phyloP scores from a whole-genome alignment of 805 yeast genomes.

The Wickerhamomyces chaumierensis region DNA sequence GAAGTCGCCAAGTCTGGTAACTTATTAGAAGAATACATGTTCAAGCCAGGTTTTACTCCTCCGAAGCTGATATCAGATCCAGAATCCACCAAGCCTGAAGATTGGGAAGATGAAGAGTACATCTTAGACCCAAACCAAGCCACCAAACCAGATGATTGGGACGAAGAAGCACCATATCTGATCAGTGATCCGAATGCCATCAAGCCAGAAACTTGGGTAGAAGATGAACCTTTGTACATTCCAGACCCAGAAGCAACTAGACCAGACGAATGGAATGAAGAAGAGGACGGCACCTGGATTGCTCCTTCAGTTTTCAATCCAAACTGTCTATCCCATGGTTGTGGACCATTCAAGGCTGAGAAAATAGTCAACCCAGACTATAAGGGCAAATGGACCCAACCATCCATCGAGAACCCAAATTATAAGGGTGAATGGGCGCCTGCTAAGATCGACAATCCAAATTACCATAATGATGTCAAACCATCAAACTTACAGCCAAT shows the following conservation, averaged over 20 bases:
- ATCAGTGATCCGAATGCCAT: constrained; percentile 57
- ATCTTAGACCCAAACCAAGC: constrained; percentile 61
- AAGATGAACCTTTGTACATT: constrained; percentile 42
- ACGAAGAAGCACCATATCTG: constrained; percentile 50
- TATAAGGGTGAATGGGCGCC: constrained; percentile 78
- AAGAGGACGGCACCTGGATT: constrained; percentile 79
- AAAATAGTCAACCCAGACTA: constrained; percentile 54
- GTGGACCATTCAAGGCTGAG: constrained; percentile 77
- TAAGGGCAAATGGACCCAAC: constrained; percentile 72
- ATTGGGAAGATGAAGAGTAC: constrained; percentile 65
- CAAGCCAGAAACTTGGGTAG: constrained; percentile 79
- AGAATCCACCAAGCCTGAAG: constrained; percentile 54
- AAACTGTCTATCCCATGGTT: constrained; percentile 55
- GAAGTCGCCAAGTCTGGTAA: constrained; percentile 61
- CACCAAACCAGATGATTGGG: constrained; percentile 77
- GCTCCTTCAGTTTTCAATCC: constrained; percentile 70
- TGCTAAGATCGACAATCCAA: constrained; percentile 54
- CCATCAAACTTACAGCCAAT: constrained; percentile 58
- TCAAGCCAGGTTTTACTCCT: constrained; percentile 59
- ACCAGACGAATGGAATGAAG: constrained; percentile 84
- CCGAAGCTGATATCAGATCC: constrained; percentile 51
- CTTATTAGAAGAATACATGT: constrained; percentile 39
- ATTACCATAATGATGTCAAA: constrained; percentile 42
- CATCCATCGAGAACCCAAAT: constrained; percentile 58
- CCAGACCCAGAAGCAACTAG: constrained; percentile 54